Conservation (phyloP, 2,329 filamentous ascomycete species). For the Exophiala mesophila region DNA sequence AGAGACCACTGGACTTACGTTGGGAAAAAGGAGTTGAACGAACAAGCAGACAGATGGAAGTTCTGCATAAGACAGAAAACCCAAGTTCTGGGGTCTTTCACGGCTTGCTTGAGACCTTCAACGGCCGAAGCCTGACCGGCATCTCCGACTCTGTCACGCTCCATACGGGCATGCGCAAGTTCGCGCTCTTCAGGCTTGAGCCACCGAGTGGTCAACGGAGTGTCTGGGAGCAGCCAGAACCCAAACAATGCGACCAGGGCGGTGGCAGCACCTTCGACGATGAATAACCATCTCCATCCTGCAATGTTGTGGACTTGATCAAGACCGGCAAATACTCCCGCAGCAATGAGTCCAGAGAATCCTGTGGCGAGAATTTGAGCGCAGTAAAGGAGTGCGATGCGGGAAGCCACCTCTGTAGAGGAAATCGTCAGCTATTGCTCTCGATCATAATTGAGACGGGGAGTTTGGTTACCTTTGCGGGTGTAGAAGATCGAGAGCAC, state of each 20-base stretch:
- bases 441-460: not conserved
- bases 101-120: constrained; percentile 39
- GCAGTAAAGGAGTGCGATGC: constrained; percentile 54
- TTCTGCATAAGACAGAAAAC: constrained; percentile 10
- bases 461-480: constrained; percentile 42
- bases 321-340: constrained; percentile 46
- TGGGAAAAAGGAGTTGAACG: constrained; percentile 43
- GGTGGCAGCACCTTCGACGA: constrained; percentile 51
- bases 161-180: constrained; percentile 42
- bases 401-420: constrained; percentile 35
- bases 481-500: constrained; percentile 45
- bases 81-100: constrained; percentile 32
- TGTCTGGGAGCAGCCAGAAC: constrained; percentile 39
- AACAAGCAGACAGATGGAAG: constrained; percentile 43
- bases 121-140: constrained; percentile 31
- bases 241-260: constrained; percentile 39
- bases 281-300: constrained; percentile 57
- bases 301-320: constrained; percentile 50
- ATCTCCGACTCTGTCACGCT: constrained; percentile 33
- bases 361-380: constrained; percentile 57
- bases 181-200: constrained; percentile 32
- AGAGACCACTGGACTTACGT: constrained; percentile 12
- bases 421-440: not conserved
- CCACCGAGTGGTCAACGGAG: constrained; percentile 37
- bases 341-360: constrained; percentile 55